Base-by-base conservation (phyloP, 225 moss, liverwort and hornwort genomes). In the Lunularia cruciata region DNA sequence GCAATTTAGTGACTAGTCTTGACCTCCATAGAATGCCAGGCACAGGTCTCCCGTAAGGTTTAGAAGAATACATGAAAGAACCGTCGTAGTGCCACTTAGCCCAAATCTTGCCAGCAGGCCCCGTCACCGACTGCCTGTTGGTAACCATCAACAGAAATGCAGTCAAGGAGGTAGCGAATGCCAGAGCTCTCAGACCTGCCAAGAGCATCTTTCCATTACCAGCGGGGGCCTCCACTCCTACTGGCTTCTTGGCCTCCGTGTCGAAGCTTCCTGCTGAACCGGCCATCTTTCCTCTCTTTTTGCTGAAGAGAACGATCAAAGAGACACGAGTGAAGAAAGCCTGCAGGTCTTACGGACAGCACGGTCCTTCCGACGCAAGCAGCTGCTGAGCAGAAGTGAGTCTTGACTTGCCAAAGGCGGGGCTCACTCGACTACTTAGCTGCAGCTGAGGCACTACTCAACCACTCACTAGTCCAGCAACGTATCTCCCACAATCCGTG, bases 181-280 rank as follows among this genome's bases (percentile, higher is more conserved):
- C 32, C 55, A 69, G 42, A n/a, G 38, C 69, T 8, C 69, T 54
- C 55, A 69, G 69, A 2, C 40, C 53, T 2, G 69, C 69, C 55
- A 69, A 30, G 55, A 69, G 23, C 23, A 69, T 18, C 38, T 57
- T 57, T 5, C 69, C 69, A 57, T 47, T 30, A 28, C 56, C 69
- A n/a, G 27, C 26, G 2, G 54, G 55, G 6, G 69, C 22, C 26
- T 69, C 30, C 14, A 40, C 40, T 11, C 55, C 69, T 3, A 57
- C 69, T 27, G 65, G 65, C 69, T 69, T 69, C 69, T 69, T 69
- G 69, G 55, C 69, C 69, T 69, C 69, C 3, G 69, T 69, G 56
- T 69, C 69, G 38, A 69, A 69, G 47, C 55, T 57, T 38, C 69
- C 69, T 26, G 69, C 36, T 25, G 69, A 56, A 18, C 54, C 69